phyloP scores from a whole-genome alignment of 73 alveolate species.

The Paramecium bursaria region DNA sequence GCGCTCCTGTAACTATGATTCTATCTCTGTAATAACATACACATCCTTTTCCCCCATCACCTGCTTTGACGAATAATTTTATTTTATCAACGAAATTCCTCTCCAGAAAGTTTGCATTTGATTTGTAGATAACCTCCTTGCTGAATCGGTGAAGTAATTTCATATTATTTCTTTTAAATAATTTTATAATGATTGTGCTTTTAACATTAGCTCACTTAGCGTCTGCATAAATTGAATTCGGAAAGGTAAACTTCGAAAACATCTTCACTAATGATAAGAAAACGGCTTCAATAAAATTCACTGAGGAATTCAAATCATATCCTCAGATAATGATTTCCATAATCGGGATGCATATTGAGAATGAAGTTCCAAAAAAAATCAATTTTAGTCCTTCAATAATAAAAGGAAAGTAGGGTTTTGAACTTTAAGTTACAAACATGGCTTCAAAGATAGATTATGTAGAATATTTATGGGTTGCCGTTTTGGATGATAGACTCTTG shows the following conservation, averaged over 20 bases:
- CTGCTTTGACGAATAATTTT: conserved; percentile 80
- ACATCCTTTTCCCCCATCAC: conserved; percentile 92
- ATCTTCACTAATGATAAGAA: background rate
- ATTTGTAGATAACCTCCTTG: too few relatives aligned
- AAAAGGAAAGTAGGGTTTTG: conserved; percentile 6
- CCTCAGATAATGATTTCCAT: conserved; percentile 9
- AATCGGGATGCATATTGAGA: conserved; percentile 28
- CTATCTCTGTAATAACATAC: conserved; percentile 68
- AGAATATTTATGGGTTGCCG: conserved; percentile 52
- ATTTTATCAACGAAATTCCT: conserved; percentile 75
- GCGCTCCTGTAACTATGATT: conserved; percentile 71
- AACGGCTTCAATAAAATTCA: background rate
- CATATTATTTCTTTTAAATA: too few relatives aligned
- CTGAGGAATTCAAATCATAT: background rate
- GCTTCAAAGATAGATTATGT: conserved; percentile 49
- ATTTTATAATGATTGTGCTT: too few relatives aligned
- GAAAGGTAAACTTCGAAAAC: conserved; percentile 17
- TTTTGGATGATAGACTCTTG: conserved; percentile 31
- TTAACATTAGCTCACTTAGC: too few relatives aligned
- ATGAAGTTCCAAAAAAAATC: conserved; percentile 29
- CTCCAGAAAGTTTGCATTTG: conserved; percentile 56
- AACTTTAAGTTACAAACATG: background rate
- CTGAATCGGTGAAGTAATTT: too few relatives aligned
- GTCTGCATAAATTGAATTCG: too few relatives aligned
- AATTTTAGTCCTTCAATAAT: background rate